A percentile compares a stretch with the other conserved stretches of the same genome.
Evolutionary conservation across 768 basidiomycete species (phyloP).

Genomic region (Russula sp.): DNA sequence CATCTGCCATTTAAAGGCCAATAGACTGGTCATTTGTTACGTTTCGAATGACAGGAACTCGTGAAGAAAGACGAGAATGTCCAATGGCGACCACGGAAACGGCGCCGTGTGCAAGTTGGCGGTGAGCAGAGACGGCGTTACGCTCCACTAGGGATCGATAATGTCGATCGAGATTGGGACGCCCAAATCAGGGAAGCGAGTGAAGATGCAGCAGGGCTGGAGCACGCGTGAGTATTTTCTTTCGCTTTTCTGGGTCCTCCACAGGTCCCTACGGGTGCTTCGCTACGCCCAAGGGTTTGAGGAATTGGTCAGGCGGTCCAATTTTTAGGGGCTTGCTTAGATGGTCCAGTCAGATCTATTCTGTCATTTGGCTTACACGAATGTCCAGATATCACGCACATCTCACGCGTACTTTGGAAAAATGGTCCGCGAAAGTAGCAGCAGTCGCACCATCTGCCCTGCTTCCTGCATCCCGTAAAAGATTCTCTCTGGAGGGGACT

Average conservation of each 20-base stretch:
- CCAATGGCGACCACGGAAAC: conserved; percentile 16
- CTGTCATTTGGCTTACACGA: conserved; percentile 11
- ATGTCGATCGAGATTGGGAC: conserved; percentile 19
- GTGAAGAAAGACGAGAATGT: conserved; percentile 8
- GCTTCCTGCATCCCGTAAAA: conserved; percentile 58
- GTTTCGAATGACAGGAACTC: conserved; percentile 15
- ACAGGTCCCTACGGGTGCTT: neutral
- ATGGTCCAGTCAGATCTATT: neutral
- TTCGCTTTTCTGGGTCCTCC: conserved; percentile 23
- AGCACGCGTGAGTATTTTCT: conserved; percentile 25
- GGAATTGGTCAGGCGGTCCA: conserved; percentile 10
- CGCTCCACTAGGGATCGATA: conserved; percentile 17
- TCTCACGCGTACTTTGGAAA: conserved; percentile 69
- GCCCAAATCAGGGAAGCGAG: conserved; percentile 16
- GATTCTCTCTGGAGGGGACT: conserved; percentile 41
- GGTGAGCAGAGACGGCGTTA: conserved; percentile 13
- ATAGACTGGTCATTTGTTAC: conserved; percentile 9
- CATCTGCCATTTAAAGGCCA: conserved; percentile 3
- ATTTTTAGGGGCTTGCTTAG: conserved; percentile 24
- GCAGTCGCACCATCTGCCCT: conserved; percentile 80
- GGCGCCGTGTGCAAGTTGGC: conserved; percentile 16
- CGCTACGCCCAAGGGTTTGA: neutral
- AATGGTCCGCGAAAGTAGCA: conserved; percentile 96
- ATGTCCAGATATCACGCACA: conserved; percentile 53
- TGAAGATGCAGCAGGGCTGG: conserved; percentile 17